phyloP scores from a whole-genome alignment of 495 filamentous ascomycete genomes.

The Sporormia fimetaria region DNA sequence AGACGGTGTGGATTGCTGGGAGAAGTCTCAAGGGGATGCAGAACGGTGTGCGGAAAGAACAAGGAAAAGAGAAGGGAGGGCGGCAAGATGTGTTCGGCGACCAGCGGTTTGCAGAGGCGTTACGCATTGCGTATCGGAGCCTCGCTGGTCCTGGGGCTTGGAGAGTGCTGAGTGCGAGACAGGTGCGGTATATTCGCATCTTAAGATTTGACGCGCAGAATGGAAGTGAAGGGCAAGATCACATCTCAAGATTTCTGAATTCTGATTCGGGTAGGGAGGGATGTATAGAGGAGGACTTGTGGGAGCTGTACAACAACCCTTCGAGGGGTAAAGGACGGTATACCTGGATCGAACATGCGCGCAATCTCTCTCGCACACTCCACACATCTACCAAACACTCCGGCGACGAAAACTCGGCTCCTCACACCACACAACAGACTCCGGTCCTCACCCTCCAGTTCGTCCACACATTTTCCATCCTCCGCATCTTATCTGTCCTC shows the following conservation, averaged over 20 bases:
- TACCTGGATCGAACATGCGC: conserved; percentile 17
- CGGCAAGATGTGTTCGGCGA: conserved; percentile 16
- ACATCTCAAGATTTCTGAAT: background rate
- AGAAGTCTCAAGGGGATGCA: too few relatives aligned
- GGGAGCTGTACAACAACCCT: conserved; percentile 8
- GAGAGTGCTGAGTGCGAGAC: conserved; percentile 4
- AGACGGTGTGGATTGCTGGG: too few relatives aligned
- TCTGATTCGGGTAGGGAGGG: background rate
- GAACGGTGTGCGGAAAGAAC: background rate
- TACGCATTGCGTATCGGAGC: background rate
- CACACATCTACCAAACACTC: background rate
- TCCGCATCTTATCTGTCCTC: conserved; percentile 2
- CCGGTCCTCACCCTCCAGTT: conserved; percentile 8
- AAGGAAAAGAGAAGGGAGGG: background rate
- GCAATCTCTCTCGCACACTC: background rate
- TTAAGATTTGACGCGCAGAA: conserved; percentile 2
- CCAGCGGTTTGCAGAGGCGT: conserved; percentile 2
- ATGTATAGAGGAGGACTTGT: conserved; percentile 11
- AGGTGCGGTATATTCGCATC: conserved; percentile 1
- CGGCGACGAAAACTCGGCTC: background rate
- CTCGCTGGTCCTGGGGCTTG: conserved; percentile 9
- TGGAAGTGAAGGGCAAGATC: background rate
- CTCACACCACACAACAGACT: background rate
- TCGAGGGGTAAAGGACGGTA: conserved; percentile 14
- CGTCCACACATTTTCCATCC: conserved; percentile 2